These are phyloP conservation scores for Xylaria longipes DNA, from an alignment of 495 filamentous ascomycete genomes.

Conservation along the genomic window DNA sequence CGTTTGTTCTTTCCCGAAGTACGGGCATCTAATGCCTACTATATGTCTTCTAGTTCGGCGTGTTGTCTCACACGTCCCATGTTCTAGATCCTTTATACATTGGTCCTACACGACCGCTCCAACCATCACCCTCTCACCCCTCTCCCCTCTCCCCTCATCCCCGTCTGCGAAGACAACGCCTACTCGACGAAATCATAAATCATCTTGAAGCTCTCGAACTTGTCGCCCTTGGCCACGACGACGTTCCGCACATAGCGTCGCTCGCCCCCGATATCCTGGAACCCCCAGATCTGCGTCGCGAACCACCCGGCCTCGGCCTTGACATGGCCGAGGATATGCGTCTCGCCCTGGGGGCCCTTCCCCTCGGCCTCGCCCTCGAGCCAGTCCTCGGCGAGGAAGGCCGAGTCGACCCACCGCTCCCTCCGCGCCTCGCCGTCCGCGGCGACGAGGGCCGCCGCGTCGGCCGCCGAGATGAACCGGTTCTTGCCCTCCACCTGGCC, in stretches of 20 bases:
- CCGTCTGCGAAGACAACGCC: neutral
- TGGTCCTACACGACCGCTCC: neutral
- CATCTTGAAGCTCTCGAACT: conserved; percentile 68
- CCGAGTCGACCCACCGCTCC: conserved; percentile 36
- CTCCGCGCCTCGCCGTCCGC: conserved; percentile 32
- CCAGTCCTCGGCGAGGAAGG: conserved; percentile 56
- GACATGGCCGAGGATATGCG: conserved; percentile 59
- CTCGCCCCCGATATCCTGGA: conserved; percentile 58
- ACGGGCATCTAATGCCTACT: neutral
- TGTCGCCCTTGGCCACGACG: conserved; percentile 66
- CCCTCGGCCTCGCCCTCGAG: conserved; percentile 59
- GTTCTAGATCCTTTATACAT: neutral
- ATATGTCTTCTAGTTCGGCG: neutral
- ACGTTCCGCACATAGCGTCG: conserved; percentile 73
- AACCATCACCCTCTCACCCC: neutral
- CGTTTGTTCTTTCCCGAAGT: neutral
- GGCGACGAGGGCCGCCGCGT: conserved; percentile 32
- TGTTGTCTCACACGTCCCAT: neutral
- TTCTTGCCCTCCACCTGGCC: conserved; percentile 70
- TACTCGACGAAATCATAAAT: conserved; percentile 68
- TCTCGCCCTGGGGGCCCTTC: conserved; percentile 56
- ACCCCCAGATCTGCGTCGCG: conserved; percentile 64
- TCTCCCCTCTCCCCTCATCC: neutral
- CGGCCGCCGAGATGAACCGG: conserved; percentile 53
- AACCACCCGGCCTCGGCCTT: conserved; percentile 62